Base-by-base conservation (phyloP, 768 basidiomycete species). In the Cystobasidium onofrii region DNA sequence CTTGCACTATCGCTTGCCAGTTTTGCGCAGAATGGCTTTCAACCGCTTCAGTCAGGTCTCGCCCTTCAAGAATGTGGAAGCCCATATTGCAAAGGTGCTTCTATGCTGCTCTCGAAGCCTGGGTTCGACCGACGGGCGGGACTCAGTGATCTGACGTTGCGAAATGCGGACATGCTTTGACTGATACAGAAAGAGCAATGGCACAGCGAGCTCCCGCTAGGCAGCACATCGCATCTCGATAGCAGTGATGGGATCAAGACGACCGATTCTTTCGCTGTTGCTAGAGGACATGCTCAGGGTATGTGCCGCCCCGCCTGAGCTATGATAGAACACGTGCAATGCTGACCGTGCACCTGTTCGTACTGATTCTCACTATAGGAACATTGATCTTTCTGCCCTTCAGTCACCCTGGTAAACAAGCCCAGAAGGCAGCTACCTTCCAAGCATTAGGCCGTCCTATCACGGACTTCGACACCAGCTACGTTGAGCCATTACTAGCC, bases 61-160 rank as follows among this genome's bases (percentile, higher is more conserved):
- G 2, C 69, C 69, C 7, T 71, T 71, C 69, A 55, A 60, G 52
- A 71, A 71, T 41, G 69, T 71, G 9, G 46, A 71, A 43, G 69
- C 69, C n/a, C 50, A 71, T 36, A 31, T 71, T 17, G 69, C 54
- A 60, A 71, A 71, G 69, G 69, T 71, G 44, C 57, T 4, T 60
- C 25, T 27, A 12, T 15, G 12, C 57, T 15, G 25, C 23, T 31
- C n/a, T n/a, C n/a, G n/a, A n/a, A n/a, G n/a, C n/a, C n/a, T 57
- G 25, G 43, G 4, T n/a, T 9, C 17, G 9, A 20, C 50, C 12
- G 25, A 12, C 39, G 39, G 39, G 7, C 7, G 39, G 39, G 15
- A 39, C 15, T 15, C 39, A n/a, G n/a, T 39, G 39, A 39, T 39
- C 39, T 39, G 39, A 39, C 39, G 39, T 39, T 39, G 39, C 39